Evolutionary conservation across 192 early-diverging fungal species (phyloP), one percentile per base, ranked within the genome.

Genomic region (Chytriomyces sp.): DNA sequence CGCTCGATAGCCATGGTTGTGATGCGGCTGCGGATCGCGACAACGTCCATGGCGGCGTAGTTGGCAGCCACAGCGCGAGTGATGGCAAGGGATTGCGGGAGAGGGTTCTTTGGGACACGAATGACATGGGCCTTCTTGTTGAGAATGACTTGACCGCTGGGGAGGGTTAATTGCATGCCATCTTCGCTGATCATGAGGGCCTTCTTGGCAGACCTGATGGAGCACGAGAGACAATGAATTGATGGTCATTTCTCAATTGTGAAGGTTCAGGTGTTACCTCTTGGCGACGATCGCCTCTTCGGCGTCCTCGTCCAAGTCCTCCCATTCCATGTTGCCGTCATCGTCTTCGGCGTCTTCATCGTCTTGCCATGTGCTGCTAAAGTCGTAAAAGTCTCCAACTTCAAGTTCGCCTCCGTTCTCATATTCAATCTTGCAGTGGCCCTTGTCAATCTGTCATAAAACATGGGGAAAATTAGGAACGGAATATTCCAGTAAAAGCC

Each of bases 401-500:
- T 98, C 97, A 70, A 92, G 82, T 61, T 99, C 96, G 3, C 90
- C 89, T 31, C 93, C 97, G 57, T 90, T 89, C 60, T 97, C 95
- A 75, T 98, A 97, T n/a, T 90, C 89, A 73, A 99, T 93, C 84
- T 93, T 97, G 76, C 92, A 93, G 78, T 98, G 98, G 26, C 94
- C 94, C 83, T 97, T 98, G 78, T 93, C 91, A 38, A 85, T 72
- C 89, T 90, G 74, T 38, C 32, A 39, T 32, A 26, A 17, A 39
- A 39, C n/a, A 39, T 26, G 59, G 14, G 2, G 39, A 52, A 56
- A 8, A 49, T 2, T 12, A 52, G 5, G 56, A n/a, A n/a, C n/a
- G n/a, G n/a, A n/a, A 3, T 2, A 49, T n/a, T 1, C 17, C 12
- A 49, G n/a, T 36, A 71, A 17, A 26, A 33, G 39, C 10, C 32